Base-by-base conservation (phyloP, 164 flowering plant genomes). In the Umbilicus rupestris region DNA sequence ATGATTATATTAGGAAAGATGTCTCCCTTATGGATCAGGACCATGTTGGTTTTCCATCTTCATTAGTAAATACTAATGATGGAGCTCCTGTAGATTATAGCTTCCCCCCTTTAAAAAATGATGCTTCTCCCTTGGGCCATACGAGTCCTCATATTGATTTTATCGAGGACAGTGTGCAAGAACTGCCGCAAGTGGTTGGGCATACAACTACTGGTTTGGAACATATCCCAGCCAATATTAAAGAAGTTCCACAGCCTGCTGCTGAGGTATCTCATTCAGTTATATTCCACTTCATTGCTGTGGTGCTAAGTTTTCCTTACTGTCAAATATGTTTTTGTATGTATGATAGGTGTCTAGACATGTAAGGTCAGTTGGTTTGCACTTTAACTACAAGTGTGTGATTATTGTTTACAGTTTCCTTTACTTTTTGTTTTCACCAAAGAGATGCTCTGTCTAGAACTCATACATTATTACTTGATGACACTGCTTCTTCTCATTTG, bases 21-120 rank as follows among this genome's bases (percentile, higher is more conserved):
- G 82, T 82, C 73, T 93, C 98, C 64, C 85, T 87, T 58, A 84
- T 89, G 73, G 97, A 94, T 73, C 90, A 89, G 73, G 89, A 85
- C 72, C 89, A 84, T 73, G 69, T 73, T 75, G 81, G 73, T 20
- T 82, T 82, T 72, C 66, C 89, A 50, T 60, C 89, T 62, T 72
- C 76, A 9, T 77, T 75, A 64, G 50, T 75, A 42, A 74, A 76
- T n/a, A 19, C 60, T 28, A 39, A 20, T 37, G 65, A 63, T 37
- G 45, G 46, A 63, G 29, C 42, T 37, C 65, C 65, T n/a, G 35
- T 63, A n/a, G 65, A 63, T 41, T 63, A 63, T 63, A 63, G 65
- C 45, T 63, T 63, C 35, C 45, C 65, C 2, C 29, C 65, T 35
- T 35, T 24, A 12, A 55, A 55, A 55, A 30, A 11, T 55, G 60